Evolutionary conservation across 148 eudicot species (phyloP).

Genomic region (Fallopia convolvulus): DNA sequence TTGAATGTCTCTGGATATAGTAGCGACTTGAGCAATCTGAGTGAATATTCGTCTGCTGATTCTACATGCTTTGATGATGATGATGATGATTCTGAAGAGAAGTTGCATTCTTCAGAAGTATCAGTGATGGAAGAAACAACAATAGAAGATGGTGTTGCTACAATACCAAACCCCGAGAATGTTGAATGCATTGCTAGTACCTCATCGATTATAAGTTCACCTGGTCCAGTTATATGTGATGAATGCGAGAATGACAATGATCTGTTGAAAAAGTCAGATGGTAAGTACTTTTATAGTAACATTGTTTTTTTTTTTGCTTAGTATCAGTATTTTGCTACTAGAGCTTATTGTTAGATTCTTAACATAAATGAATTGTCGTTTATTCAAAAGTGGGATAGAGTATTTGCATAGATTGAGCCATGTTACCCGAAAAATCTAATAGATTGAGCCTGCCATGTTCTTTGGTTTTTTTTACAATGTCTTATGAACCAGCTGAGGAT

Average conservation of each 20-base stretch:
- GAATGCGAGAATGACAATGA: slow-evolving; percentile 14
- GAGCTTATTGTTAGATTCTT: too few relatives aligned
- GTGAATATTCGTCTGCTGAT: slow-evolving; percentile 3
- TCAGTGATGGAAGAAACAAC: background rate
- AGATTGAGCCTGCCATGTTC: too few relatives aligned
- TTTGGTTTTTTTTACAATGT: too few relatives aligned
- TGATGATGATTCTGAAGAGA: background rate
- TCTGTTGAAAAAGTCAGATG: slow-evolving; percentile 20
- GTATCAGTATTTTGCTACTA: too few relatives aligned
- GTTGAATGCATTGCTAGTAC: background rate
- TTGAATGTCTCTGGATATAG: background rate
- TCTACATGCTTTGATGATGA: background rate
- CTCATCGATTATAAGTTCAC: slow-evolving; percentile 2
- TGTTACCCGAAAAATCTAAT: too few relatives aligned
- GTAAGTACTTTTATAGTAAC: slow-evolving; percentile 19
- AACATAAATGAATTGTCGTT: too few relatives aligned
- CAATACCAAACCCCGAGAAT: background rate
- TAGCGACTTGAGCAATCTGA: background rate
- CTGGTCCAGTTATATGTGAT: background rate
- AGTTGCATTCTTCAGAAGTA: background rate
- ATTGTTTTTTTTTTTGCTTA: background rate
- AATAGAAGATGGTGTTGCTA: too few relatives aligned
- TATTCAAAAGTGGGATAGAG: too few relatives aligned
- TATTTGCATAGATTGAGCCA: too few relatives aligned
- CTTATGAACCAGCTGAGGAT: slow-evolving; percentile 14